These are phyloP conservation scores for Bothriochloa decipiens DNA, from an alignment of 176 grass and related monocot species.

Conservation along the genomic window DNA sequence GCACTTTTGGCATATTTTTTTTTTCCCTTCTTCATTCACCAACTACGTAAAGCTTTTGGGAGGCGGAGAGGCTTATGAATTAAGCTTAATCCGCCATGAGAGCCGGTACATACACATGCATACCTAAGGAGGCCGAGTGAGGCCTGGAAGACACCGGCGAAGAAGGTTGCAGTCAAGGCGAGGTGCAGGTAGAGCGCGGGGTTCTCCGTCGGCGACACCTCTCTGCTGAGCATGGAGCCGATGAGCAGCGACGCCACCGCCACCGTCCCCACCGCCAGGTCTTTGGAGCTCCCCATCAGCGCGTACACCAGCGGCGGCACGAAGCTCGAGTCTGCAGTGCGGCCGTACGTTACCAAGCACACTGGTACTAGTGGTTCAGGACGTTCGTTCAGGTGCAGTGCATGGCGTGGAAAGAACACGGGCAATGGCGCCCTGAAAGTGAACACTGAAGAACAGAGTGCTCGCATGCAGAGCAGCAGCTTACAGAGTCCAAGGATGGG, in stretches of 20 bases:
- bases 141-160: conserved; percentile 85
- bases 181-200: conserved; percentile 68
- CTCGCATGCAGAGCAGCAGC: background rate
- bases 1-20: background rate
- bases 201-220: conserved; percentile 62
- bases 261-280: conserved; percentile 89
- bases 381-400: too few species aligned
- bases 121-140: conserved; percentile 76
- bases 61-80: background rate
- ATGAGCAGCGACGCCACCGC: conserved; percentile 88
- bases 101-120: background rate
- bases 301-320: conserved; percentile 97
- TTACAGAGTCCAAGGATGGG: conserved; percentile 88
- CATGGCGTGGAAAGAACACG: too few species aligned
- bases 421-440: background rate
- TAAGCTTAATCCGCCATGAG: background rate
- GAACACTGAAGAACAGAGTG: background rate
- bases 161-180: conserved; percentile 94
- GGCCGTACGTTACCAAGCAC: background rate
- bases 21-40: background rate
- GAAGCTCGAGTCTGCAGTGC: conserved; percentile 83
- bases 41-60: background rate
- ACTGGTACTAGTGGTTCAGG: too few species aligned
- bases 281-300: conserved; percentile 91
- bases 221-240: conserved; percentile 65